These are phyloP conservation scores for Entophlyctis helioformis DNA, from an alignment of 192 early-diverging fungal species.

Conservation along the genomic window DNA sequence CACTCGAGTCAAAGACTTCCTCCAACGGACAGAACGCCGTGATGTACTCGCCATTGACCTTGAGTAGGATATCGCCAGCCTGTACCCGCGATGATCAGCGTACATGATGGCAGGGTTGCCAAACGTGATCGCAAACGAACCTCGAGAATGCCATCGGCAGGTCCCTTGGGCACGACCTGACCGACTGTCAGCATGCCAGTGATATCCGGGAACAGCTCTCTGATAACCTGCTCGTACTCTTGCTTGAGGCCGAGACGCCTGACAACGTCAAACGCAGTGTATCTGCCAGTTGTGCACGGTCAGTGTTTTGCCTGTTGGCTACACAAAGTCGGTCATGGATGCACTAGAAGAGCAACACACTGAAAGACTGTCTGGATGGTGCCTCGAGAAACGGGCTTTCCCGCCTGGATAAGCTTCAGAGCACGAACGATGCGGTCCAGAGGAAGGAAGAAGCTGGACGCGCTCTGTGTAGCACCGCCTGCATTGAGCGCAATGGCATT, in stretches of 20 bases:
- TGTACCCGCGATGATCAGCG: not conserved
- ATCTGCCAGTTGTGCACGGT: slow-evolving; percentile 1
- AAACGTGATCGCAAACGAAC: no score
- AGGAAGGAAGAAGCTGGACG: slow-evolving; percentile 75
- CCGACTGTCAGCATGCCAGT: slow-evolving; percentile 64
- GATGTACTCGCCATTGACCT: slow-evolving; percentile 37
- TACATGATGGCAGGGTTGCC: no score
- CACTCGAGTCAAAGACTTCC: slow-evolving; percentile 43
- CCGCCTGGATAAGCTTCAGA: slow-evolving; percentile 13
- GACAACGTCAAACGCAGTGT: slow-evolving; percentile 26
- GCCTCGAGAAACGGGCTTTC: slow-evolving; percentile 17
- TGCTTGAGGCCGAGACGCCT: slow-evolving; percentile 56
- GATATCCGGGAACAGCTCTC: slow-evolving; percentile 42
- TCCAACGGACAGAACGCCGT: slow-evolving; percentile 63
- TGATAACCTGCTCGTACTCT: slow-evolving; percentile 43
- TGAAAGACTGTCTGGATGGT: slow-evolving; percentile 32
- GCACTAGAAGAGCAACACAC: not conserved
- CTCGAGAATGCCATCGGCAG: slow-evolving; percentile 47
- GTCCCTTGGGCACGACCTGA: slow-evolving; percentile 43
- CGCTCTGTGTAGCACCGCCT: slow-evolving; percentile 48
- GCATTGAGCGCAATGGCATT: slow-evolving; percentile 69
- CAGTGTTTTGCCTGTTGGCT: no score
- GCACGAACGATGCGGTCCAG: slow-evolving; percentile 40
- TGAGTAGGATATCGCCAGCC: slow-evolving; percentile 25
- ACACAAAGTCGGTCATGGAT: no score